Base-by-base conservation (phyloP, 257 asterid species). In the Asclepias syriaca region DNA sequence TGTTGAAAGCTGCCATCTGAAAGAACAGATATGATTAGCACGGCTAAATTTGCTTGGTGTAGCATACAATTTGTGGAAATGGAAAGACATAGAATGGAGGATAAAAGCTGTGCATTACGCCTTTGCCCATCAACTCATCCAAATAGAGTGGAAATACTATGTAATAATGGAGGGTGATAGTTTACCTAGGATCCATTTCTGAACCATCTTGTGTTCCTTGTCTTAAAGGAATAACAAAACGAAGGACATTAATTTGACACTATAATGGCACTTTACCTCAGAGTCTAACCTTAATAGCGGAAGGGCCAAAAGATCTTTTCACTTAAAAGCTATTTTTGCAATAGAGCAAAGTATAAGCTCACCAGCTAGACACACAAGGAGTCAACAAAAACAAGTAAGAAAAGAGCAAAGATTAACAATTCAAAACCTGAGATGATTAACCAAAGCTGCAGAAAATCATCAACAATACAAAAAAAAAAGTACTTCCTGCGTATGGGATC, bases 1-100 rank as follows among this genome's bases (percentile, higher is more conserved):
- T 92, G 84, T 90, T 90, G 86, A 85, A 92, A 86, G 98, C 96
- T 78, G 98, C 98, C 98, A 92, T 90, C 98, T 92, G 91, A 78
- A 78, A 76, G 74, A 72, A 77, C 61, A 63, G 65, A 78, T 9
- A 24, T 8, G 13, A 27, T 43, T 34, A 45, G 51, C 43, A 68
- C 49, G 56, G 43, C 55, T 8, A 37, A 21, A 64, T 61, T 59
- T 9, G 54, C 16, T 40, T 29, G 64, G 39, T 7, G n/a, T 54
- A 73, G 18, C 48, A 32, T 50, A 50, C 1, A 43, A 34, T 29
- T 24, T 55, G 58, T 6, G 54, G n/a, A n/a, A 34, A 18, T 3
- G 29, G 15, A 9, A 40, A 65, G 40, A n/a, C 43, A 24, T 61
- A 14, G 50, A n/a, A 43, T 59, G 54, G 49, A 14, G 53, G 60